These are phyloP conservation scores for Mortierella sp. DNA, from an alignment of 371 early-diverging fungal species.

Conservation along the genomic window DNA sequence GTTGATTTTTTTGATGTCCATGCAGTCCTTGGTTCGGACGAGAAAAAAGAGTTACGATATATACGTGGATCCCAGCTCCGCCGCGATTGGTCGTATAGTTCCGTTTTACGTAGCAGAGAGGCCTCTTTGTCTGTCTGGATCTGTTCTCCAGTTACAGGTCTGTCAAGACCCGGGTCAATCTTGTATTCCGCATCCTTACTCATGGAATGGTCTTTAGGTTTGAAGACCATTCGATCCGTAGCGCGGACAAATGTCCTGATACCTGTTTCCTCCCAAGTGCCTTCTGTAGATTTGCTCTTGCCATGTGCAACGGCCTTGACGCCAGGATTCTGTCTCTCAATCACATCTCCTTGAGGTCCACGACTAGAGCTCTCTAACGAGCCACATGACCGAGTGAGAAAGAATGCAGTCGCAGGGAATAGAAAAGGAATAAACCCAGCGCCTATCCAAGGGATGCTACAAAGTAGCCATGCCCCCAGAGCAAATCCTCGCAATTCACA, in stretches of 20 bases:
- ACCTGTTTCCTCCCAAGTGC: slow-evolving; percentile 25
- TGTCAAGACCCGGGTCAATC: background rate
- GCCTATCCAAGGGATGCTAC: slow-evolving; percentile 35
- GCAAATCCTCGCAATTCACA: slow-evolving; percentile 34
- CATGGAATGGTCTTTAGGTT: slow-evolving; percentile 11
- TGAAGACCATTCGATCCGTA: background rate
- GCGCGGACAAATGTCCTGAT: slow-evolving; percentile 25
- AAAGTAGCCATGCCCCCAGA: slow-evolving; percentile 29
- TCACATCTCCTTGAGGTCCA: slow-evolving; percentile 19
- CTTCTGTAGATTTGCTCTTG: slow-evolving; percentile 11
- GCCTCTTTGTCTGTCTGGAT: slow-evolving; percentile 2
- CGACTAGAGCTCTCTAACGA: slow-evolving; percentile 21
- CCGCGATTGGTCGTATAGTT: background rate
- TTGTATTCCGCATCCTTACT: background rate
- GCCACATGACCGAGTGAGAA: slow-evolving; percentile 41
- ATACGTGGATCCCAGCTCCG: background rate
- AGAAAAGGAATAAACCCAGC: slow-evolving; percentile 23
- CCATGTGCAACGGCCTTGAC: slow-evolving; percentile 31
- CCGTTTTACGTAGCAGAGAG: background rate
- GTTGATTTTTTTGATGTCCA: background rate
- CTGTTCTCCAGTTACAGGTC: slow-evolving; percentile 3
- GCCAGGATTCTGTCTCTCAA: slow-evolving; percentile 24
- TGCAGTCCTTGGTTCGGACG: background rate
- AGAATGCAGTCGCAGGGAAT: slow-evolving; percentile 32
- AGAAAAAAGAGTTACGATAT: background rate